phyloP scores from a whole-genome alignment of 2,329 filamentous ascomycete species.

The Aspergillus brasiliensis region DNA sequence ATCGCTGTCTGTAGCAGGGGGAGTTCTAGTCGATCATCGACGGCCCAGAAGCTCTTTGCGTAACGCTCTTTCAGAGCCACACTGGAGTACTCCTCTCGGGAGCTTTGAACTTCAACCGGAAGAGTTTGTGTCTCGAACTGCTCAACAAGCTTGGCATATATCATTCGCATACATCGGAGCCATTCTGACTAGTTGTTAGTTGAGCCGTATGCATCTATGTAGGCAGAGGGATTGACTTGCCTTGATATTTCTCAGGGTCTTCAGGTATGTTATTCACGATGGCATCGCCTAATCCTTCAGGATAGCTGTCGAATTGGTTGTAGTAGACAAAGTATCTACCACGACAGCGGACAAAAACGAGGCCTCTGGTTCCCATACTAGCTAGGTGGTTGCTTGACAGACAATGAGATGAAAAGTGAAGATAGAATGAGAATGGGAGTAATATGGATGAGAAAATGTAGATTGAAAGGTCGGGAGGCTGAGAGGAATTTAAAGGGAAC shows the following conservation, averaged over 20 bases:
- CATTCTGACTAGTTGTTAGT: slow-evolving; percentile 15
- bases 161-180: slow-evolving; percentile 14
- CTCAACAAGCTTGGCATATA: slow-evolving; percentile 10
- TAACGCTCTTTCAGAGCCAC: slow-evolving; percentile 8
- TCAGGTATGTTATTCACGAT: slow-evolving; percentile 19
- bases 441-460: neutral
- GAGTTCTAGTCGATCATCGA: slow-evolving; percentile 17
- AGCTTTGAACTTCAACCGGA: slow-evolving; percentile 4
- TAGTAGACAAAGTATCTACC: slow-evolving; percentile 24
- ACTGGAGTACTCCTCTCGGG: slow-evolving; percentile 3
- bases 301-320: slow-evolving; percentile 23
- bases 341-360: slow-evolving; percentile 19
- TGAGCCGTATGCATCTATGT: neutral
- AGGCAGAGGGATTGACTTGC: slow-evolving; percentile 2
- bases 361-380: slow-evolving; percentile 20
- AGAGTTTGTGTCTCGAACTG: slow-evolving; percentile 18
- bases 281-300: slow-evolving; percentile 19
- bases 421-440: too few species aligned
- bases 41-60: slow-evolving; percentile 13
- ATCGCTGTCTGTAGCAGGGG: slow-evolving; percentile 12
- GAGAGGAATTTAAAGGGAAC: neutral
- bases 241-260: slow-evolving; percentile 15
- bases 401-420: neutral
- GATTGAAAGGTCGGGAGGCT: neutral
- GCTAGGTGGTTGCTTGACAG: neutral